A percentile compares a stretch with the other conserved stretches of the same genome.
Conservation (phyloP, 345 rosid species). For the Geranium rotundifolium region DNA sequence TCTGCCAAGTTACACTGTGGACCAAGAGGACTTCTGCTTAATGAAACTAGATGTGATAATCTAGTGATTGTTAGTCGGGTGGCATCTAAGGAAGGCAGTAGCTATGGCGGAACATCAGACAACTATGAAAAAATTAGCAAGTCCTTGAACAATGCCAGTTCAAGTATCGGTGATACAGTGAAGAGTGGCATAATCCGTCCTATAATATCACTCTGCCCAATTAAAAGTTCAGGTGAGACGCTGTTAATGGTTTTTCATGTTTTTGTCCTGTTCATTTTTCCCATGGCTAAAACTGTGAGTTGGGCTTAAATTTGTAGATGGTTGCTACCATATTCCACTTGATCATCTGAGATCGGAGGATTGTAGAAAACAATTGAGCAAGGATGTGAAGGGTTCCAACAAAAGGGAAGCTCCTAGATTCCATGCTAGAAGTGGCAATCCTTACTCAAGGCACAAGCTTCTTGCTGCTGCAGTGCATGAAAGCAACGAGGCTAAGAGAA, state of each 20-base stretch:
- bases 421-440: background rate
- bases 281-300: conserved; percentile 1
- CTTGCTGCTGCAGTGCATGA: conserved; percentile 17
- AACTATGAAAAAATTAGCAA: background rate
- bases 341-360: conserved; percentile 22
- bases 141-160: background rate
- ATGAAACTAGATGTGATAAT: conserved; percentile 13
- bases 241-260: conserved; percentile 27
- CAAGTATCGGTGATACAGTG: background rate
- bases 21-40: background rate
- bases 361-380: conserved; percentile 14
- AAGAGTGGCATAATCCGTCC: background rate
- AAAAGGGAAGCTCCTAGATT: conserved; percentile 24
- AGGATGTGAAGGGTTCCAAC: conserved; percentile 9
- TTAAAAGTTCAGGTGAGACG: conserved; percentile 12
- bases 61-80: conserved; percentile 14
- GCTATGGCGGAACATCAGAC: conserved; percentile 5
- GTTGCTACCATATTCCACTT: conserved; percentile 3
- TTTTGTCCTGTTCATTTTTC: background rate
- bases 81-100: conserved; percentile 8
- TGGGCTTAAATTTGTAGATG: conserved; percentile 27
- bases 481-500: conserved; percentile 8
- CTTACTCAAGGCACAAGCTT: conserved; percentile 15
- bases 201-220: conserved; percentile 16
- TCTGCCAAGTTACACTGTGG: too few species aligned